phyloP scores from a whole-genome alignment of 1,284 basidiomycete species.

The Puccinia novopanici region DNA sequence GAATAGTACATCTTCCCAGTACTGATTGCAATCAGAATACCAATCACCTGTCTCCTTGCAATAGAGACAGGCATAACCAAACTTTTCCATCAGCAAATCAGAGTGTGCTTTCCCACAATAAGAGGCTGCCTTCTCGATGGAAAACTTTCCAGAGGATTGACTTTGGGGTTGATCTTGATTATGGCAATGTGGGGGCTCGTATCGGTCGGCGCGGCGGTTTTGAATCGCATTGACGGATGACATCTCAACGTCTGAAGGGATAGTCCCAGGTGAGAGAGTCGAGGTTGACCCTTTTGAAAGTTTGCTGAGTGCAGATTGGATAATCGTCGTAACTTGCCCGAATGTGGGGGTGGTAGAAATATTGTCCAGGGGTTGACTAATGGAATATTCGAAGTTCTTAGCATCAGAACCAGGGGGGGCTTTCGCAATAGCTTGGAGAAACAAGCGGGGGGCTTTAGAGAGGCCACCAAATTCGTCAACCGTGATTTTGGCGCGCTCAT shows the following conservation, averaged over 20 bases:
- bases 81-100: background rate
- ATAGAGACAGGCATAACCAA: slow-evolving; percentile 2
- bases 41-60: background rate
- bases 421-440: background rate
- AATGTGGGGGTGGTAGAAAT: background rate
- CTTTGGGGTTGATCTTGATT: too few relatives aligned
- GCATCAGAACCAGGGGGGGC: background rate
- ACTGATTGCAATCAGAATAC: background rate
- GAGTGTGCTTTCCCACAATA: background rate
- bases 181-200: background rate
- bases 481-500: background rate
- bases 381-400: slow-evolving; percentile 1
- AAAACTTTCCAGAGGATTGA: background rate
- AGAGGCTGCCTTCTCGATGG: slow-evolving; percentile 1
- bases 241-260: background rate
- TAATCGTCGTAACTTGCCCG: background rate
- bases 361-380: background rate
- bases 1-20: background rate
- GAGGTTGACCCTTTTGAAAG: too few relatives aligned
- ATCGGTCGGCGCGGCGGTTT: too few relatives aligned
- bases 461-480: background rate
- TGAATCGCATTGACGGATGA: background rate
- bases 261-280: background rate
- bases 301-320: slow-evolving; percentile 8
- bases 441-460: too few relatives aligned